A percentile compares a stretch with the other conserved stretches of the same genome.
phyloP scores from a whole-genome alignment of 495 filamentous ascomycete genomes.

The Aspergillus steynii region DNA sequence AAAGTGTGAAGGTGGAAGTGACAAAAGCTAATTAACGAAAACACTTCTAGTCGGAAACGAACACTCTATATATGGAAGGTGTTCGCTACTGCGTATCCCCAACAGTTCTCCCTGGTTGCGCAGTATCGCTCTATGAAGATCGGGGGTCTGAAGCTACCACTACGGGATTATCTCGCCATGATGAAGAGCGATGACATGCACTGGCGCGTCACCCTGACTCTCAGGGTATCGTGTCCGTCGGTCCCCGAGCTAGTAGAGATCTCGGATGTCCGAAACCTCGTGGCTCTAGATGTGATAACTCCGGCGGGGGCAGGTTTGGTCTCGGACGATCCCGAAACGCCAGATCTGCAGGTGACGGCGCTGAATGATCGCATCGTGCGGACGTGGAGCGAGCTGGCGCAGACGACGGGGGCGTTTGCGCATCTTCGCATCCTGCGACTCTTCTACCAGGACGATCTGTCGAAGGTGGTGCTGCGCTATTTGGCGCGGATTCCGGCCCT shows the following conservation, averaged over 20 bases:
- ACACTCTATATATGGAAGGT: conserved; percentile 47
- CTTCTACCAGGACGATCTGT: conserved; percentile 28
- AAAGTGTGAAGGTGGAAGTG: background rate
- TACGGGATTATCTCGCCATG: conserved; percentile 36
- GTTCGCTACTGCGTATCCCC: conserved; percentile 36
- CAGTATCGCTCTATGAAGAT: conserved; percentile 28
- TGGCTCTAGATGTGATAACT: conserved; percentile 36
- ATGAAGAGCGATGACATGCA: conserved; percentile 26
- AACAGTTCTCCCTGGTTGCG: conserved; percentile 25
- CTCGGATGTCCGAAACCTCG: conserved; percentile 36
- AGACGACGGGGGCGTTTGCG: conserved; percentile 27
- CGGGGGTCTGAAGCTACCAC: conserved; percentile 21
- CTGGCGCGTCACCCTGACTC: conserved; percentile 36
- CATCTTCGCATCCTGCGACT: conserved; percentile 40
- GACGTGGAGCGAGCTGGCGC: conserved; percentile 38
- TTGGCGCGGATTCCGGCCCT: conserved; percentile 32
- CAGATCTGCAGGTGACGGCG: conserved; percentile 4
- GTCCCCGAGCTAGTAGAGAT: conserved; percentile 37
- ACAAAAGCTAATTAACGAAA: background rate
- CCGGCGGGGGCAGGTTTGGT: background rate
- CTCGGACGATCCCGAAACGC: conserved; percentile 5
- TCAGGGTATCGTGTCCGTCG: conserved; percentile 26
- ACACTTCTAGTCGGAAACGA: conserved; percentile 30
- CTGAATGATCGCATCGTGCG: conserved; percentile 40
- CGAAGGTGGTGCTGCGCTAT: conserved; percentile 23